These are phyloP conservation scores for Bromus sterilis DNA, from an alignment of 176 grass and related monocot species.

Conservation along the genomic window DNA sequence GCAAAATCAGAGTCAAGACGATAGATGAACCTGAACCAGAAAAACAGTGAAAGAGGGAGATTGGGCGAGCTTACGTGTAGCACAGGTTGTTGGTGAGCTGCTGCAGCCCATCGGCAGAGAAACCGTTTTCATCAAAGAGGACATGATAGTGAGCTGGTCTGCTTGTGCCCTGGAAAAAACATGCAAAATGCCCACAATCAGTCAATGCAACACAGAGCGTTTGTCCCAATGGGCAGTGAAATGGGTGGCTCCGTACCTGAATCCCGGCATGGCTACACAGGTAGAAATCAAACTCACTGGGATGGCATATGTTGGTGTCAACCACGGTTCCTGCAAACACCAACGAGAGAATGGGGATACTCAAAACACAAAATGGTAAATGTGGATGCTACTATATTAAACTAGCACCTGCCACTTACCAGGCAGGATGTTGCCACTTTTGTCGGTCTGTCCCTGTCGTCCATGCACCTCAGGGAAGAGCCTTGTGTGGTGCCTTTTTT, in stretches of 20 bases:
- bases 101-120: constrained; percentile 44
- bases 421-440: constrained; percentile 65
- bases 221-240: not conserved
- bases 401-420: constrained; percentile 22
- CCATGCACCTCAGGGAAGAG: constrained; percentile 58
- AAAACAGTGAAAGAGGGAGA: not conserved
- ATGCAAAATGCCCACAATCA: not conserved
- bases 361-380: not conserved
- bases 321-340: constrained; percentile 56
- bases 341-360: not conserved
- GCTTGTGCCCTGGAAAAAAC: constrained; percentile 44
- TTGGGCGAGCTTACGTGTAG: constrained; percentile 49
- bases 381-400: not conserved
- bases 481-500: constrained; percentile 89
- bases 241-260: constrained; percentile 17
- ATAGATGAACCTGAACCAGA: not conserved
- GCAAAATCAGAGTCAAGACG: not conserved
- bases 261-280: constrained; percentile 83
- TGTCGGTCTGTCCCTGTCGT: constrained; percentile 44
- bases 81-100: constrained; percentile 55
- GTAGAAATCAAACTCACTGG: constrained; percentile 76
- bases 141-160: constrained; percentile 60
- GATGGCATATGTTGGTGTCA: constrained; percentile 65
- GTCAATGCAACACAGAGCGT: not conserved
- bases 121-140: constrained; percentile 44